Percentiles rank a stretch among this genome's conserved stretches.
Conservation (phyloP, 805 yeast genomes). For the Metschnikowia reukaufii region DNA sequence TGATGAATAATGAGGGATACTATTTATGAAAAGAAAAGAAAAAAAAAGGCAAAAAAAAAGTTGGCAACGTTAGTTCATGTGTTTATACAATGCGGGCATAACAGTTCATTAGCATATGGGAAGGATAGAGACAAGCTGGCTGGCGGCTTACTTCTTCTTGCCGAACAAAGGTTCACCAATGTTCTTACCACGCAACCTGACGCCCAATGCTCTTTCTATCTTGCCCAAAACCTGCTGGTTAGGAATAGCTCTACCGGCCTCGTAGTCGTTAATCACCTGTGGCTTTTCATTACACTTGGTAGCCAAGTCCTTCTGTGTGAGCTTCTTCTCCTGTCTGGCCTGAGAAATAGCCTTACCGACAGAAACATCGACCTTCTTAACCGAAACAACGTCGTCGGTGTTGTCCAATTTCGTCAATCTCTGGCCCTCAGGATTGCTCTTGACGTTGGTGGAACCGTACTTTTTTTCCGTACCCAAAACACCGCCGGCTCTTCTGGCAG, state of each 20-base stretch:
- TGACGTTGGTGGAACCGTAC: slow-evolving; percentile 62
- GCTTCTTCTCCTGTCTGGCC: slow-evolving; percentile 82
- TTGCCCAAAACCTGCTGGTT: slow-evolving; percentile 92
- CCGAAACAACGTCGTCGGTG: slow-evolving; percentile 89
- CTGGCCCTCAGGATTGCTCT: slow-evolving; percentile 86
- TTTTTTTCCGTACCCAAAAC: slow-evolving; percentile 93
- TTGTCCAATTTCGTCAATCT: slow-evolving; percentile 91
- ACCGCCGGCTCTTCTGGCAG: slow-evolving; percentile 89
- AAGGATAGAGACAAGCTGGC: neutral
- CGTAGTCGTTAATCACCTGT: slow-evolving; percentile 91
- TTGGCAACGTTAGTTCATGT: neutral
- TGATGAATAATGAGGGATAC: neutral
- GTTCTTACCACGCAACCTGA: slow-evolving; percentile 93
- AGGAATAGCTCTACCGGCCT: slow-evolving; percentile 94
- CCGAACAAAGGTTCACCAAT: slow-evolving; percentile 84
- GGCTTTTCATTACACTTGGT: slow-evolving; percentile 96
- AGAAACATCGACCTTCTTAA: slow-evolving; percentile 76
- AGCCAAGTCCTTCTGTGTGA: slow-evolving; percentile 96
- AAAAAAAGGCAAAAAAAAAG: neutral
- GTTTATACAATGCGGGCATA: slow-evolving; percentile 3
- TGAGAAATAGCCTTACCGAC: slow-evolving; percentile 87
- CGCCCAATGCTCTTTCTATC: slow-evolving; percentile 90
- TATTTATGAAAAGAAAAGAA: neutral
- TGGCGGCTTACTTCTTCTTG: slow-evolving; percentile 44
- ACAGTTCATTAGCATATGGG: slow-evolving; percentile 9